A percentile compares a stretch with the other conserved stretches of the same genome.
These are phyloP conservation scores for Suillus bovinus DNA, from an alignment of 768 basidiomycete genomes.

Conservation along the genomic window DNA sequence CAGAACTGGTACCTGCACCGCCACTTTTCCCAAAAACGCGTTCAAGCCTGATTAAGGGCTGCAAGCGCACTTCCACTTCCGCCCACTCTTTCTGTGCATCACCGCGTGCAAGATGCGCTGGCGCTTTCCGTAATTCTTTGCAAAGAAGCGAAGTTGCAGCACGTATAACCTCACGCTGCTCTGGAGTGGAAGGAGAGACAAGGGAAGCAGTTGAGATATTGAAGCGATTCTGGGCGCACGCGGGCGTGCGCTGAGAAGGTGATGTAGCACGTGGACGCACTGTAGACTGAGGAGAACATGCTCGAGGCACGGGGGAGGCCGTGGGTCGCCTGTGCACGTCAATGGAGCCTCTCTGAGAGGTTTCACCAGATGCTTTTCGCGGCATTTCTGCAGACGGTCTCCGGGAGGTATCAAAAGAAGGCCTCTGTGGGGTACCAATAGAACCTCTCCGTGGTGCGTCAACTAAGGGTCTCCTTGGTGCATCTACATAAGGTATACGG, in stretches of 20 bases:
- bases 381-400: constrained; percentile 41
- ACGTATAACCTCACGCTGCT: constrained; percentile 69
- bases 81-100: constrained; percentile 65
- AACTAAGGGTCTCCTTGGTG: constrained; percentile 30
- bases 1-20: constrained; percentile 43
- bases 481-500: constrained; percentile 28
- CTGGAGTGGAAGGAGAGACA: constrained; percentile 47
- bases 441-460: constrained; percentile 26
- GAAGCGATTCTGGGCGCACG: constrained; percentile 53
- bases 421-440: constrained; percentile 33
- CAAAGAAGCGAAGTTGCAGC: constrained; percentile 63
- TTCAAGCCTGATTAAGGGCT: constrained; percentile 64
- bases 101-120: constrained; percentile 52
- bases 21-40: constrained; percentile 76
- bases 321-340: constrained; percentile 28
- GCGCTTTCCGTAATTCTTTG: constrained; percentile 63
- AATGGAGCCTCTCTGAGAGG: constrained; percentile 19
- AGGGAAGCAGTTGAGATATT: constrained; percentile 65
- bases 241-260: constrained; percentile 41
- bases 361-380: constrained; percentile 33
- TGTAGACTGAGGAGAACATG: constrained; percentile 44
- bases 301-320: constrained; percentile 35
- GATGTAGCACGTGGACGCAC: constrained; percentile 46
- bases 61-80: constrained; percentile 70
- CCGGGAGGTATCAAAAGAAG: constrained; percentile 33